phyloP scores from a whole-genome alignment of 1,284 basidiomycete species.

The Ceratobasidium sp. region DNA sequence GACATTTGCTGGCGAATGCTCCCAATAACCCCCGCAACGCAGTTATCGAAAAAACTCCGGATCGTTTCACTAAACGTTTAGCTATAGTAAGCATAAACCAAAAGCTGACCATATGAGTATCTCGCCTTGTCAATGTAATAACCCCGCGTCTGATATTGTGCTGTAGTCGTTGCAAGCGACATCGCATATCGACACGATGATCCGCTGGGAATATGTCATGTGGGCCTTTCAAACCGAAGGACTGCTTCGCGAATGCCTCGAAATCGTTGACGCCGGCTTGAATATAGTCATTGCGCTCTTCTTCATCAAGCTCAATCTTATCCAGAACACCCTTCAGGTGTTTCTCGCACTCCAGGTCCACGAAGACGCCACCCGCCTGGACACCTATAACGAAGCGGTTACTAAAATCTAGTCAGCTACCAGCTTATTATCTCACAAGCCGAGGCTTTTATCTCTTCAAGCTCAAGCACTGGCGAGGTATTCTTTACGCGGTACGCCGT shows the following conservation, averaged over 20 bases:
- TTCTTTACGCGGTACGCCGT: slow-evolving; percentile 47
- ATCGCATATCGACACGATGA: slow-evolving; percentile 33
- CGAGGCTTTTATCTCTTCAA: slow-evolving; percentile 44
- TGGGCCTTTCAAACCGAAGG: not conserved
- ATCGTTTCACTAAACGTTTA: not conserved
- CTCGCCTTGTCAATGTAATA: slow-evolving; percentile 26
- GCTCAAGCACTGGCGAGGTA: slow-evolving; percentile 33
- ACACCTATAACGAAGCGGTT: slow-evolving; percentile 22
- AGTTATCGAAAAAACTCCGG: slow-evolving; percentile 39
- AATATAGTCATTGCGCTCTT: slow-evolving; percentile 34
- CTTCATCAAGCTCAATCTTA: not conserved
- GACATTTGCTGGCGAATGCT: slow-evolving; percentile 39
- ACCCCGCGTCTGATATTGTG: slow-evolving; percentile 13
- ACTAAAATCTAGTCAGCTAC: not conserved
- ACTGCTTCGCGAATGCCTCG: slow-evolving; percentile 19
- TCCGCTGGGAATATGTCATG: not conserved
- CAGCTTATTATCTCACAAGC: slow-evolving; percentile 33
- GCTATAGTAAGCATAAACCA: not conserved
- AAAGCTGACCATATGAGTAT: not conserved
- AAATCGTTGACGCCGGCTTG: slow-evolving; percentile 32
- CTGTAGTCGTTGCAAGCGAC: not conserved
- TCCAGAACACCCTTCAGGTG: slow-evolving; percentile 21
- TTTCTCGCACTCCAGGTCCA: slow-evolving; percentile 42
- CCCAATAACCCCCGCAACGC: slow-evolving; percentile 27
- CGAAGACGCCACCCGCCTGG: slow-evolving; percentile 45